Conservation (phyloP, 2,329 filamentous ascomycete genomes). For the Corniculantispora saksenae region DNA sequence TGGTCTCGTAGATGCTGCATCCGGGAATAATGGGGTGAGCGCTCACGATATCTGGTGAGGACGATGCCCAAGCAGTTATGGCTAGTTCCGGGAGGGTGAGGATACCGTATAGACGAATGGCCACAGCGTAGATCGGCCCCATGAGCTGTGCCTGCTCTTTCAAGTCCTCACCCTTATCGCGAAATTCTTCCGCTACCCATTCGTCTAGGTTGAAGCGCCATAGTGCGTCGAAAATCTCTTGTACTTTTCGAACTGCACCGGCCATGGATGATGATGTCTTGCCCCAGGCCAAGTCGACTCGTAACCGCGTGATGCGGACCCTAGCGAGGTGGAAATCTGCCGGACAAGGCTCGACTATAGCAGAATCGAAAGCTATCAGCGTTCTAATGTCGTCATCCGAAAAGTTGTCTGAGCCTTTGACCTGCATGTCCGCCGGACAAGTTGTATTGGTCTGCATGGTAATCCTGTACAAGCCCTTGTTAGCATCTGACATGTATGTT, state of each 20-base stretch:
- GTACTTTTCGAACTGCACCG: neutral
- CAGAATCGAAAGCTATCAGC: conserved; percentile 5
- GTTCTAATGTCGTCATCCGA: neutral
- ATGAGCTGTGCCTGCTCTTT: neutral
- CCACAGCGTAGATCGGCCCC: neutral
- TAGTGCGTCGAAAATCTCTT: neutral
- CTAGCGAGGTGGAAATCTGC: conserved; percentile 1
- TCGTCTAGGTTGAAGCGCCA: neutral
- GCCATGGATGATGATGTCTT: neutral
- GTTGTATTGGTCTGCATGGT: conserved; percentile 10
- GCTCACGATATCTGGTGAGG: neutral
- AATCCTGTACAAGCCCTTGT: neutral
- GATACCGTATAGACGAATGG: conserved; percentile 2
- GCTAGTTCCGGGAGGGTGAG: neutral
- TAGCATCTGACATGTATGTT: too few relatives aligned
- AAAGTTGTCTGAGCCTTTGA: conserved; percentile 1
- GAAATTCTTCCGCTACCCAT: neutral
- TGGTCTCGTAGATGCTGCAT: neutral
- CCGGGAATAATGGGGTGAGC: neutral
- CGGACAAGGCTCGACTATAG: neutral
- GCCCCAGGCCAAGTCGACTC: neutral
- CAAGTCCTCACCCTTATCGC: neutral
- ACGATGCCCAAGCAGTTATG: neutral
- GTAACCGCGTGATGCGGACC: conserved; percentile 4
- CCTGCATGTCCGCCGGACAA: neutral